Evolutionary conservation across 805 yeast genomes (phyloP).

Genomic region (Candida verbasci): DNA sequence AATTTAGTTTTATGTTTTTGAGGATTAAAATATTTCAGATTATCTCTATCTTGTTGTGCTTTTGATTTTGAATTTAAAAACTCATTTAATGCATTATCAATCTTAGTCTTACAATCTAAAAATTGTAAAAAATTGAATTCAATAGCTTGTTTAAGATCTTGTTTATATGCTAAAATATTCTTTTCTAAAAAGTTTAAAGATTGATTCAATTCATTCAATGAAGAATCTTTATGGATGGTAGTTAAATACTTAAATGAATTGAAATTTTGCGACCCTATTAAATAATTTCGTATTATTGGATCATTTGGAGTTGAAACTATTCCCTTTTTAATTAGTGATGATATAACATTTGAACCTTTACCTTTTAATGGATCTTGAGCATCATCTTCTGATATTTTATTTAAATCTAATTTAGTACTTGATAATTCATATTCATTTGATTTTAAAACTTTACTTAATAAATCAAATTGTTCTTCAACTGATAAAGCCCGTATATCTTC

Average conservation of each 20-base stretch:
- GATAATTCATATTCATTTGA: constrained; percentile 6
- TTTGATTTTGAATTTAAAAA: constrained; percentile 31
- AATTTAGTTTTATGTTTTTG: constrained; percentile 9
- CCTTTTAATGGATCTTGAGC: constrained; percentile 32
- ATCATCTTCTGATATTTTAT: constrained; percentile 15
- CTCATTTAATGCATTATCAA: constrained; percentile 33
- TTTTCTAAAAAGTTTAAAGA: constrained; percentile 28
- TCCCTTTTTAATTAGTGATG: constrained; percentile 19
- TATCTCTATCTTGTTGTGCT: constrained; percentile 32
- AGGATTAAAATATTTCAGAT: constrained; percentile 35
- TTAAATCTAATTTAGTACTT: neutral
- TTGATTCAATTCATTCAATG: constrained; percentile 28
- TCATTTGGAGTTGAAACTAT: constrained; percentile 24
- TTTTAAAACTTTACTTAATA: constrained; percentile 24
- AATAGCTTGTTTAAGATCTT: constrained; percentile 31
- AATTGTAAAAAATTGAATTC: constrained; percentile 33
- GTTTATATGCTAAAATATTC: constrained; percentile 31
- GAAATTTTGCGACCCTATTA: constrained; percentile 34
- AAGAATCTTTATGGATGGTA: constrained; percentile 32
- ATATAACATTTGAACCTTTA: constrained; percentile 23
- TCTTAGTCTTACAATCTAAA: constrained; percentile 32
- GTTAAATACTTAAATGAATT: constrained; percentile 33
- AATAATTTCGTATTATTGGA: constrained; percentile 24
- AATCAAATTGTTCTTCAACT: constrained; percentile 27
- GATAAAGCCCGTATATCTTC: constrained; percentile 15